Evolutionary conservation across 257 asterid species (phyloP).

Genomic region (Capsicum rhomboideum): DNA sequence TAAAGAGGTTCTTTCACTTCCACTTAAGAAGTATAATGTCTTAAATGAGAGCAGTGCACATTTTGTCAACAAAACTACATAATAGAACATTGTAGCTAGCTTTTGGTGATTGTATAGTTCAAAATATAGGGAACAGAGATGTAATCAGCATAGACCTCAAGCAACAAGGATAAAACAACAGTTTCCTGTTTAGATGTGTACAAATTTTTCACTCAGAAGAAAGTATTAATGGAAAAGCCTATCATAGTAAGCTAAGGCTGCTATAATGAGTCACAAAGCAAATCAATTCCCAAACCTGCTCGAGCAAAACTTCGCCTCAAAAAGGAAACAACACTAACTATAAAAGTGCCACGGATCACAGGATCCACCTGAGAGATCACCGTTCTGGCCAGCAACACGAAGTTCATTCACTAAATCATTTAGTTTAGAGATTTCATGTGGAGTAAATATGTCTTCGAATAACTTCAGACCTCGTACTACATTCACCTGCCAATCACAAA

Average conservation of each 20-base stretch:
- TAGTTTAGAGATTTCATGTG: constrained; percentile 69
- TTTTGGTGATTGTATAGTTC: neutral
- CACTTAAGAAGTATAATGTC: neutral
- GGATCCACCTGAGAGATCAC: constrained; percentile 98
- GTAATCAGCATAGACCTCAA: neutral
- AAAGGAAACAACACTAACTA: constrained; percentile 67
- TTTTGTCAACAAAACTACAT: neutral
- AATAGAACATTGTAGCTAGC: neutral
- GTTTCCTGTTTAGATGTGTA: neutral
- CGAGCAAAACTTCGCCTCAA: constrained; percentile 57
- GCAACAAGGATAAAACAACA: neutral
- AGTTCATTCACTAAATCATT: constrained; percentile 69
- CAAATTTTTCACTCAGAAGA: neutral
- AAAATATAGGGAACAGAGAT: neutral
- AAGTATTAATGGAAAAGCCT: neutral
- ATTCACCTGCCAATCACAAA: constrained; percentile 54
- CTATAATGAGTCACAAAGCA: constrained; percentile 19
- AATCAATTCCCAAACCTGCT: constrained; percentile 69
- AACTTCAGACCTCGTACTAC: constrained; percentile 90
- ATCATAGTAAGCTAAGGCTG: neutral
- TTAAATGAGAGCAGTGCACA: neutral
- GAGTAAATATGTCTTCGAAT: constrained; percentile 72
- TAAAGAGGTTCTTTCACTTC: neutral
- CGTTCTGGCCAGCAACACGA: constrained; percentile 87
- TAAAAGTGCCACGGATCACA: constrained; percentile 83